These are phyloP conservation scores for Rhizoctonia solani DNA, from an alignment of 1,284 basidiomycete genomes.

Conservation along the genomic window DNA sequence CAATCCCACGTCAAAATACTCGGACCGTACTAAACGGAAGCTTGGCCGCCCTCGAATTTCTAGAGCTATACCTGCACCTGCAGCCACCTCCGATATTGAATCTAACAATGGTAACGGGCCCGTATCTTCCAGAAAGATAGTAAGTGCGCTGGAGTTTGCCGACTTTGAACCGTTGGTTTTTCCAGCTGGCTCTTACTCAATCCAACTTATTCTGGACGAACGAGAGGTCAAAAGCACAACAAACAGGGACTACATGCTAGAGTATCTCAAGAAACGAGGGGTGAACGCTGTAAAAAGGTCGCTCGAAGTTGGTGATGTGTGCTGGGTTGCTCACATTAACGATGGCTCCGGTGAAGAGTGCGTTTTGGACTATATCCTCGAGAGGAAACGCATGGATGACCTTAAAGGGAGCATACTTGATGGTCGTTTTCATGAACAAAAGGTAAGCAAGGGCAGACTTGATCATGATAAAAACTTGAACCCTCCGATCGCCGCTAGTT, in stretches of 20 bases:
- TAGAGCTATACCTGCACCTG: constrained; percentile 1
- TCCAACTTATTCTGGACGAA: constrained; percentile 56
- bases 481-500: constrained; percentile 44
- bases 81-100: constrained; percentile 26
- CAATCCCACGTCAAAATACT: constrained; percentile 2
- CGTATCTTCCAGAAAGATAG: background rate
- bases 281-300: constrained; percentile 52
- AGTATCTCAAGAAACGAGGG: constrained; percentile 46
- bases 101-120: background rate
- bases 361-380: constrained; percentile 58
- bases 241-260: constrained; percentile 46
- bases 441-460: constrained; percentile 45
- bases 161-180: constrained; percentile 48
- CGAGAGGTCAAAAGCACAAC: constrained; percentile 52
- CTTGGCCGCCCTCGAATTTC: constrained; percentile 16
- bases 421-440: constrained; percentile 58
- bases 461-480: background rate
- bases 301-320: constrained; percentile 56
- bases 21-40: constrained; percentile 2
- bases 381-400: constrained; percentile 60
- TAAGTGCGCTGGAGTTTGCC: constrained; percentile 39
- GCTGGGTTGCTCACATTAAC: constrained; percentile 59
- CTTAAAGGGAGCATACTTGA: constrained; percentile 54
- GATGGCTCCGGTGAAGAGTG: constrained; percentile 46
- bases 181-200: constrained; percentile 52